Evolutionary conservation across 495 filamentous ascomycete genomes (phyloP).

Genomic region (Penicillium manginii): DNA sequence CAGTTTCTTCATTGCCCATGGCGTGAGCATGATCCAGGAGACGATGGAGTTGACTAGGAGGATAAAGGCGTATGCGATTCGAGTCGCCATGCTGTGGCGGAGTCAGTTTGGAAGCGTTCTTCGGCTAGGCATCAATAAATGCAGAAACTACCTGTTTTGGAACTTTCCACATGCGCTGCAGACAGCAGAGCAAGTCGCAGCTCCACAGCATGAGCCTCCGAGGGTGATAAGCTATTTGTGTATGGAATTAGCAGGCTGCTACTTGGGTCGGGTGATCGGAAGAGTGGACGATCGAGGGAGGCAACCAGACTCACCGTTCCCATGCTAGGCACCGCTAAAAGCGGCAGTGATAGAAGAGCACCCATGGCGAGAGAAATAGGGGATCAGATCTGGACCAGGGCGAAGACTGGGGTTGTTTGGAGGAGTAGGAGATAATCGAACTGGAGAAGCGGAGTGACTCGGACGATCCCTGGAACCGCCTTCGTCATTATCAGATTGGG

Average conservation of each 20-base stretch:
- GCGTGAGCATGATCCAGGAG: conserved; percentile 99
- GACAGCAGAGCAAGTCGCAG: conserved; percentile 90
- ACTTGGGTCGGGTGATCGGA: conserved; percentile 5
- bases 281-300: background rate
- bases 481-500: too few species aligned
- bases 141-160: conserved; percentile 73
- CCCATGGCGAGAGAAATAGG: conserved; percentile 60
- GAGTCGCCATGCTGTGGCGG: conserved; percentile 78
- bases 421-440: background rate
- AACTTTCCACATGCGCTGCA: conserved; percentile 96
- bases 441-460: conserved; percentile 7
- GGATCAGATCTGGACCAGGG: background rate
- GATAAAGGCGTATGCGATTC: conserved; percentile 96
- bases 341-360: conserved; percentile 84
- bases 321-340: conserved; percentile 84
- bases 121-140: conserved; percentile 5
- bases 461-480: conserved; percentile 21
- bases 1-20: conserved; percentile 96
- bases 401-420: background rate
- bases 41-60: conserved; percentile 94
- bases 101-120: conserved; percentile 17
- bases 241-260: conserved; percentile 44
- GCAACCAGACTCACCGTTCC: conserved; percentile 70
- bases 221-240: conserved; percentile 68
- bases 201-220: conserved; percentile 87